Evolutionary conservation across 2,329 filamentous ascomycete species (phyloP).

Genomic region (Chaetomiaceae sp.): DNA sequence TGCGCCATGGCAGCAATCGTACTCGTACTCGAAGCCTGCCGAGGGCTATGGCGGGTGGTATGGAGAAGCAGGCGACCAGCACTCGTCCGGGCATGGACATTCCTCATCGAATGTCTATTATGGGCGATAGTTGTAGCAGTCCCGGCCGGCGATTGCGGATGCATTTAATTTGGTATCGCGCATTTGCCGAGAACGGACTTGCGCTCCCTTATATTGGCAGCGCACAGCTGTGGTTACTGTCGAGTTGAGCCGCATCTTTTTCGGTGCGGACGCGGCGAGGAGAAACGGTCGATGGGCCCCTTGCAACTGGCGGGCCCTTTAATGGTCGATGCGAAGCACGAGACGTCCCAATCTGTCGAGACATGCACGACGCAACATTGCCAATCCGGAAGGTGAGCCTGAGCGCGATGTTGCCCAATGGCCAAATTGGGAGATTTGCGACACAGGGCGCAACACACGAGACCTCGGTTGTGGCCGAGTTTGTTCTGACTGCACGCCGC

Average conservation of each 20-base stretch:
- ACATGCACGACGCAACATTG: conserved; percentile 19
- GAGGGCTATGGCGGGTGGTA: conserved; percentile 41
- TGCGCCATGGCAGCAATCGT: conserved; percentile 43
- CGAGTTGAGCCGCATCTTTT: not conserved
- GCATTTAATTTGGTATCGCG: not conserved
- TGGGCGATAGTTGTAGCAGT: conserved; percentile 26
- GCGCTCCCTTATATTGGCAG: not conserved
- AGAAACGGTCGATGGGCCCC: not conserved
- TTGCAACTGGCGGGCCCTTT: not conserved
- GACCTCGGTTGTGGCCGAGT: conserved; percentile 17
- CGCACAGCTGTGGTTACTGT: not conserved
- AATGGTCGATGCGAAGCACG: conserved; percentile 12
- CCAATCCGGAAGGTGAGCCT: conserved; percentile 25
- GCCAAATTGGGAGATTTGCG: conserved; percentile 28
- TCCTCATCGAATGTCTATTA: conserved; percentile 33
- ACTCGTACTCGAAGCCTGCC: conserved; percentile 38
- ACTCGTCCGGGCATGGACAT: conserved; percentile 26
- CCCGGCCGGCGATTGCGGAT: not conserved
- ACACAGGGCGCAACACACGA: conserved; percentile 22
- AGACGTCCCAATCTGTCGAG: conserved; percentile 15
- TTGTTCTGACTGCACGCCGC: conserved; percentile 1
- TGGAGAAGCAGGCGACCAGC: conserved; percentile 26
- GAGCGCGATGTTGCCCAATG: conserved; percentile 23
- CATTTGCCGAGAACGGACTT: not conserved
- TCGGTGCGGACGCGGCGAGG: not conserved